phyloP scores from a whole-genome alignment of 768 basidiomycete species.

The Rhodotorula toruloides region DNA sequence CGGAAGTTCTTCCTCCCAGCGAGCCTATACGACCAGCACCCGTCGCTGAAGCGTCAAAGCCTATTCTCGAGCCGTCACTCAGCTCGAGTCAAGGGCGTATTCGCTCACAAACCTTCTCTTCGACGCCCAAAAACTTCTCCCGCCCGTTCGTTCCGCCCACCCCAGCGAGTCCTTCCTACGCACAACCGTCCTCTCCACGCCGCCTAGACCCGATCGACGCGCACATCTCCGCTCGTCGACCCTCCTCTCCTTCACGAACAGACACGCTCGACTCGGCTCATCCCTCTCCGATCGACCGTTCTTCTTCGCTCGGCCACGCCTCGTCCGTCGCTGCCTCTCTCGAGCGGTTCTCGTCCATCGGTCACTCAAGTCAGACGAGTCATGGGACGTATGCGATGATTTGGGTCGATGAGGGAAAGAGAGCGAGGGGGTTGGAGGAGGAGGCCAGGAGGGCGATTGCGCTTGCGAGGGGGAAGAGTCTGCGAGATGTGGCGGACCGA shows the following conservation, averaged over 20 bases:
- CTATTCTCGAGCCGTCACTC: not conserved
- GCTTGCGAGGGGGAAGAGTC: conserved; percentile 5
- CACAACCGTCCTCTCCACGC: too few species aligned
- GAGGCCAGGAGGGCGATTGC: conserved; percentile 23
- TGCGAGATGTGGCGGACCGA: not conserved
- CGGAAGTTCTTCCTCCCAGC: not conserved
- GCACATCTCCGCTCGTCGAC: not conserved
- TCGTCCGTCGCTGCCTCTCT: conserved; percentile 10
- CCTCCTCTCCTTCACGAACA: not conserved
- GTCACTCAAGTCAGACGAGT: conserved; percentile 11
- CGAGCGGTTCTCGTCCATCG: not conserved
- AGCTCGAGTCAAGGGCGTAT: not conserved
- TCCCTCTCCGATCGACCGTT: too few species aligned
- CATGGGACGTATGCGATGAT: conserved; percentile 12
- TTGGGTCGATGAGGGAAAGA: conserved; percentile 29
- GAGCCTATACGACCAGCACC: not conserved
- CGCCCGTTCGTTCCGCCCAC: conserved; percentile 10
- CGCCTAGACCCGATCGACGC: not conserved
- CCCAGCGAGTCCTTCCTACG: not conserved
- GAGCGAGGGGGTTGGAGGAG: conserved; percentile 8
- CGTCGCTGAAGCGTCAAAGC: not conserved
- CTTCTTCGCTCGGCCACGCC: not conserved
- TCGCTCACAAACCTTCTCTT: not conserved
- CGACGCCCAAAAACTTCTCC: conserved; percentile 27
- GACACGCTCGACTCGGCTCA: not conserved